Conservation (phyloP, 1,284 basidiomycete species). For the Papiliotrema laurentii region DNA sequence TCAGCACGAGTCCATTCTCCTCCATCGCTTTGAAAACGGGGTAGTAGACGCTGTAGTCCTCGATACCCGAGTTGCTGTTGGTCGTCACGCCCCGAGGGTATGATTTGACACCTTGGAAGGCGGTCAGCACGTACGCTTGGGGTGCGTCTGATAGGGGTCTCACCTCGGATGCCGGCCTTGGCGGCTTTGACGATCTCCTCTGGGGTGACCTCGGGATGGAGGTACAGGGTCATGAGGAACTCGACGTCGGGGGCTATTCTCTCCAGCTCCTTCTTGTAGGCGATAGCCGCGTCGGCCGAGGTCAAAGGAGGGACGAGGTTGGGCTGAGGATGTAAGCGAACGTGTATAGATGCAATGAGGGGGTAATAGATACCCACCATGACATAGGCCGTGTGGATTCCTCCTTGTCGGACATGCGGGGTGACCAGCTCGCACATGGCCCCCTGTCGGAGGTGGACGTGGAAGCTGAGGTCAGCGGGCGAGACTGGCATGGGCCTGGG, state of each 20-base stretch:
- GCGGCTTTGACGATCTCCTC: conserved; percentile 87
- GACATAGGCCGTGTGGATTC: conserved; percentile 88
- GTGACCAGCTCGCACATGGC: conserved; percentile 76
- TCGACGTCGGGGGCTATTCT: conserved; percentile 71
- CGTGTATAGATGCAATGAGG: neutral
- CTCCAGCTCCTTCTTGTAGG: conserved; percentile 73
- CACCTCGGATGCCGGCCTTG: conserved; percentile 73
- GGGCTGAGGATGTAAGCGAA: conserved; percentile 66
- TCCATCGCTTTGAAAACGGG: conserved; percentile 94
- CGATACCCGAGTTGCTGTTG: conserved; percentile 93
- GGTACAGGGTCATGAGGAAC: conserved; percentile 94
- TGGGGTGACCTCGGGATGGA: conserved; percentile 83
- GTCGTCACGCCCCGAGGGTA: conserved; percentile 98
- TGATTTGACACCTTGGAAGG: conserved; percentile 83
- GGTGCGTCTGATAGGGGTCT: conserved; percentile 18
- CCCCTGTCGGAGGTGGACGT: conserved; percentile 94
- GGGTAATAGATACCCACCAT: conserved; percentile 61
- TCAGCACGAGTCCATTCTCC: conserved; percentile 86
- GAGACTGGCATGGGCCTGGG: neutral
- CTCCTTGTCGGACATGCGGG: conserved; percentile 84
- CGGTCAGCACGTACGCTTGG: neutral
- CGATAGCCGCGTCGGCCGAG: conserved; percentile 72
- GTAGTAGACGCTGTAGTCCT: conserved; percentile 93
- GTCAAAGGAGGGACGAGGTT: conserved; percentile 92
- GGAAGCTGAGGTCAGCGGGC: conserved; percentile 56